Evolutionary conservation across 2,329 filamentous ascomycete genomes (phyloP), one percentile per base, ranked within the genome.

Genomic region (Colletotrichum tofieldiae): DNA sequence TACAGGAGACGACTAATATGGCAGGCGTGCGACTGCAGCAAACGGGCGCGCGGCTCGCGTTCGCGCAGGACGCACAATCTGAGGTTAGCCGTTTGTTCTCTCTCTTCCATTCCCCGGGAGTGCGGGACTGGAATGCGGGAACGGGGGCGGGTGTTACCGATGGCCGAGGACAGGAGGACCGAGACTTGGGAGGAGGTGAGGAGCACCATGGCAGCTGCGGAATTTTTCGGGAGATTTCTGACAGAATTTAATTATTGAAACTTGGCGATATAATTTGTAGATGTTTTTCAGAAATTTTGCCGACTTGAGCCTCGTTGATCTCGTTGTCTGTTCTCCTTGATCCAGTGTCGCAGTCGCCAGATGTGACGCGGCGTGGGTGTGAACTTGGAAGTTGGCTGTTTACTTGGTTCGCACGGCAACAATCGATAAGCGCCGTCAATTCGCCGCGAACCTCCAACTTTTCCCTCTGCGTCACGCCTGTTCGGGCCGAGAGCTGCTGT

Each of bases 171-270:
- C 71, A 92, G 83, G 72, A 92, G 85, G 72, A 94, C 84, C 47
- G 92, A 93, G 66, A 94, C 92, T 84, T 94, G 92, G 12, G 89
- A 87, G 20, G 91, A 91, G 8, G 91, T 91, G 77, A 94, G 88
- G 75, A 94, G 84, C 78, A 92, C 73, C 72, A 73, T 71, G 62
- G 35, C 45, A 8, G 60, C 51, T 23, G 58, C 41, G 52, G 9
- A 43, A 12, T 54, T 59, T 59, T 37, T 49, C 7, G 45, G 20
- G 12, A 37, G 12, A 9, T 3, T 43, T 23, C n/a, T 35, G 37
- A 35, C 8, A 32, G 63, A 39, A 54, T 37, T 45, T 29, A 2
- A 7, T 3, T 16, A 5, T 58, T 49, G 11, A 9, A 37, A n/a
- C 23, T 5, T 32, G 16, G 32, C 1, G 14, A 52, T 16, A 45